Conservation (phyloP, 139 green algal genomes). For the Nannochloris sp. region DNA sequence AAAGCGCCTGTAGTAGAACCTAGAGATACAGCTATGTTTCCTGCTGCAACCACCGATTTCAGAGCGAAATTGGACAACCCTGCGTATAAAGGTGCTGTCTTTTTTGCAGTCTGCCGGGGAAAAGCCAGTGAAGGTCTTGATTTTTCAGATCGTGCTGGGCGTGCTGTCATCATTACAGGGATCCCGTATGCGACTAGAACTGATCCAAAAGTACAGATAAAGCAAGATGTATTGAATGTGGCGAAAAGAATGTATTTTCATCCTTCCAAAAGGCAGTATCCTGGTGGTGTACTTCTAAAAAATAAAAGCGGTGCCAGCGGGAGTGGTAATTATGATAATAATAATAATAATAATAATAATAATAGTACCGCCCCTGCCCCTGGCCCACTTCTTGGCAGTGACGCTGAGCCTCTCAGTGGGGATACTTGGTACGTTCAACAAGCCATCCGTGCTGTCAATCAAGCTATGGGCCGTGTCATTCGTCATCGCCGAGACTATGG, state of each 20-base stretch:
- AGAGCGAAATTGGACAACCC: conserved; percentile 62
- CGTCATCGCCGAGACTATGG: conserved; percentile 90
- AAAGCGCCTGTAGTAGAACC: conserved; percentile 87
- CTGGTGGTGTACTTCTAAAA: too few species aligned
- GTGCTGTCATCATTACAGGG: conserved; percentile 90
- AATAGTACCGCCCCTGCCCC: background rate
- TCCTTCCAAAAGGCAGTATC: background rate
- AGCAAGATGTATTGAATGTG: conserved; percentile 77
- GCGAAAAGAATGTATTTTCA: background rate
- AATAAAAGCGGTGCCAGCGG: background rate
- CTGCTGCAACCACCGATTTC: conserved; percentile 58
- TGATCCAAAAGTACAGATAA: conserved; percentile 58
- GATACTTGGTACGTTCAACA: conserved; percentile 71
- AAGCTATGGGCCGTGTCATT: conserved; percentile 95
- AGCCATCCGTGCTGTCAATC: conserved; percentile 84
- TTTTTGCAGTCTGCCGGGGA: conserved; percentile 87
- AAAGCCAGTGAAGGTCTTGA: conserved; percentile 96
- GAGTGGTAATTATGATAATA: background rate
- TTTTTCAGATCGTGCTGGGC: conserved; percentile 83
- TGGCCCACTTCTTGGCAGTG: background rate
- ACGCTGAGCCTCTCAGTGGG: conserved; percentile 1
- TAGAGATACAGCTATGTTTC: conserved; percentile 45
- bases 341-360: background rate
- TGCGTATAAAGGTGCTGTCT: conserved; percentile 57
- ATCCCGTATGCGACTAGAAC: conserved; percentile 80